Conservation (phyloP, 2,329 filamentous ascomycete species). For the Arthrinium phaeospermum region DNA sequence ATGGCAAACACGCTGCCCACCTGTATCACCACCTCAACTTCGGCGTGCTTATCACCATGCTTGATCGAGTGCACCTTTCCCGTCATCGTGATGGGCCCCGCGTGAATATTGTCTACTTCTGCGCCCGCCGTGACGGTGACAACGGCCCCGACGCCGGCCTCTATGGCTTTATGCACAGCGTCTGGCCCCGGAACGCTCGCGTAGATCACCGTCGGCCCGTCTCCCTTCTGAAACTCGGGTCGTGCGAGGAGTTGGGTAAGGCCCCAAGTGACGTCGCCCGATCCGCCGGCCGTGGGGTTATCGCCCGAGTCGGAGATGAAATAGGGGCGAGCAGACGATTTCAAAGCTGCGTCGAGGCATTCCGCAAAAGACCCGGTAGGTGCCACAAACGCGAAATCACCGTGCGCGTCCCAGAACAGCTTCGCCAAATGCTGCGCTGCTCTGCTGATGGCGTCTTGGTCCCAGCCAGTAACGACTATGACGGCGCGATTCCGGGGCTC, state of each 20-base stretch:
- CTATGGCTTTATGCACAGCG: conserved; percentile 47
- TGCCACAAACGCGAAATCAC: conserved; percentile 57
- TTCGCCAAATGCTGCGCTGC: conserved; percentile 52
- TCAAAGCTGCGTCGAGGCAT: conserved; percentile 53
- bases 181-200: conserved; percentile 56
- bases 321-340: conserved; percentile 46
- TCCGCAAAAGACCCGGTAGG: conserved; percentile 53
- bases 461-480: conserved; percentile 58
- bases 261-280: conserved; percentile 60
- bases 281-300: conserved; percentile 60
- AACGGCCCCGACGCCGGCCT: conserved; percentile 51
- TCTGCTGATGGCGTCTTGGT: conserved; percentile 41
- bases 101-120: conserved; percentile 53
- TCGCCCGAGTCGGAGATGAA: conserved; percentile 63
- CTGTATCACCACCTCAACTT: conserved; percentile 54
- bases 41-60: conserved; percentile 54
- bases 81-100: conserved; percentile 54
- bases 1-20: conserved; percentile 58
- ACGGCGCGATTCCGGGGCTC: conserved; percentile 57
- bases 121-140: conserved; percentile 59
- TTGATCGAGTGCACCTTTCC: conserved; percentile 52
- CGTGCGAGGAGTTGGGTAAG: conserved; percentile 50
- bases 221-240: conserved; percentile 47
- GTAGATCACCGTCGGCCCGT: conserved; percentile 53
- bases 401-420: conserved; percentile 53